Conservation (phyloP, 176 grass and related monocot genomes). For the Cenchrus americanus region DNA sequence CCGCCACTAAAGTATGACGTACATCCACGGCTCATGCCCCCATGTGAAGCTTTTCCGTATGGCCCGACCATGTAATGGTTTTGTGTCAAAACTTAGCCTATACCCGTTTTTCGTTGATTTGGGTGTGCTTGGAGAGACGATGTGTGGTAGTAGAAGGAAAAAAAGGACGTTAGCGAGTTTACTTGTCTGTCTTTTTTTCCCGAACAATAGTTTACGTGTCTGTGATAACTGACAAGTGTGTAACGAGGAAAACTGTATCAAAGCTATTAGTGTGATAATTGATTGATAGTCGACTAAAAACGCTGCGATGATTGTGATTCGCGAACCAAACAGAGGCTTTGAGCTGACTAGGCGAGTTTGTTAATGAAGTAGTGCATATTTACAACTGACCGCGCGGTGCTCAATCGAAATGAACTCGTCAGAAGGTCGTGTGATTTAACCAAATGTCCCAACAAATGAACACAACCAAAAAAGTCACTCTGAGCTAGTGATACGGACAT, state of each 20-base stretch:
- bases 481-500: neutral
- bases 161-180: no score
- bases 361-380: neutral
- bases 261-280: neutral
- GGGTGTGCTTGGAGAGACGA: no score
- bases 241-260: neutral
- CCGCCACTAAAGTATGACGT: no score
- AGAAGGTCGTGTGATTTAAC: neutral
- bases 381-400: neutral
- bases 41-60: no score
- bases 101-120: no score
- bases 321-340: neutral
- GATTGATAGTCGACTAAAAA: neutral
- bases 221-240: neutral
- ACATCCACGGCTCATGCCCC: neutral
- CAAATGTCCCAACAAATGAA: neutral
- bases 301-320: neutral
- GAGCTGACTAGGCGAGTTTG: neutral
- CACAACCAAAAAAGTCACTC: no score
- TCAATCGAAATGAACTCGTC: neutral
- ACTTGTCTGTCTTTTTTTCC: neutral
- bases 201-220: no score
- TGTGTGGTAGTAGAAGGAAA: no score
- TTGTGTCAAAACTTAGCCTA: no score
- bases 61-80: no score